Base-by-base conservation (phyloP, 163 green algal species). In the Scenedesmus sp. region DNA sequence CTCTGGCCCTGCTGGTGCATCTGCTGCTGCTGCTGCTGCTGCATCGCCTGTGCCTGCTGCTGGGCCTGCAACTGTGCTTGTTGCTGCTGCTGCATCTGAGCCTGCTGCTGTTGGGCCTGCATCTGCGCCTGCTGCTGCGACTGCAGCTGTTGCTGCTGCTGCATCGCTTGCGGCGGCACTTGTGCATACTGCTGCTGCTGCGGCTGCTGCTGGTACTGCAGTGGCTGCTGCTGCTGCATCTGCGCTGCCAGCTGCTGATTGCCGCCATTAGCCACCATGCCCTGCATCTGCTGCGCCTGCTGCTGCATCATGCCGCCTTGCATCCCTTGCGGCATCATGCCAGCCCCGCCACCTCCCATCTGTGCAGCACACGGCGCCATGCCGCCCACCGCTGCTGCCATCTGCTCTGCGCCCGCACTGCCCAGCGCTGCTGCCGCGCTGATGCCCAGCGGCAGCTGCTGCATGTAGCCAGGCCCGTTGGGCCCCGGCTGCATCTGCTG, bases 401-500 rank as follows among this genome's bases (percentile, higher is more conserved):
- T 46, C 20, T 46, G 15, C 13, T 86, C 91, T 20, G 59, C 90
- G 60, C 82, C 84, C 4, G n/a, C 77, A 62, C 77, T 91, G 64
- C 56, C 60, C 20, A 79, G 59, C 54, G 76, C 88, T 23, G 57
- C 70, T 23, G 76, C 70, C 54, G 66, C 66, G 10, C 52, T 84
- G 67, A 87, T 23, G 60, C 73, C 84, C 57, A 87, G 3, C 8
- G 90, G 90, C 83, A 87, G 57, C 57, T 55, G 12, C 56, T 81
- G 82, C 79, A 57, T 57, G 73, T 60, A 84, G 54, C 56, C 54
- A 20, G 79, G 59, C 34, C 59, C 89, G 60, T 85, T 26, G 5
- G 76, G 77, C 23, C 16, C 81, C 70, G 62, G 55, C 76, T 88
- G 73, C 86, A 91, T 76, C 66, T 88, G 85, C 66, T 87, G 84